These are phyloP conservation scores for Tulasnella sp. DNA, from an alignment of 768 basidiomycete genomes.

Conservation along the genomic window DNA sequence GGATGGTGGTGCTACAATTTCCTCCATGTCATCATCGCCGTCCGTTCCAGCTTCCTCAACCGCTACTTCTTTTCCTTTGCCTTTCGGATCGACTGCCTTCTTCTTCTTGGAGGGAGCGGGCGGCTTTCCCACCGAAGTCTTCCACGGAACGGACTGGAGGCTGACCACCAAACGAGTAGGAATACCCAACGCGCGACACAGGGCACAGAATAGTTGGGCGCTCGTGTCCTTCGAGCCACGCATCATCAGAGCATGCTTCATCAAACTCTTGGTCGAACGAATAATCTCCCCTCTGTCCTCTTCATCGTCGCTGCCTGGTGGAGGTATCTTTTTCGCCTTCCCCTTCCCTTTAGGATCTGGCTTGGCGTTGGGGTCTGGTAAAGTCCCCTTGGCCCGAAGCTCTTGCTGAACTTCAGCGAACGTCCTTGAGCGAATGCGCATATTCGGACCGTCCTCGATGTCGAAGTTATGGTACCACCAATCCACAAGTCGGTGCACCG, in stretches of 20 bases:
- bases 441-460: constrained; percentile 56
- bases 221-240: constrained; percentile 82
- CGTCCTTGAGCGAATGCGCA: constrained; percentile 73
- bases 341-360: constrained; percentile 41
- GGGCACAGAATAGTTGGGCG: constrained; percentile 87
- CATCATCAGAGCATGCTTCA: constrained; percentile 87
- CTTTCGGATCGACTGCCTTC: constrained; percentile 41
- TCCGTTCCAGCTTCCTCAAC: constrained; percentile 43
- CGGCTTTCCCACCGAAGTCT: constrained; percentile 56
- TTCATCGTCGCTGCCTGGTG: constrained; percentile 40
- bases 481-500: constrained; percentile 67
- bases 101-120: constrained; percentile 42
- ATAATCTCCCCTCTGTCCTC: constrained; percentile 63
- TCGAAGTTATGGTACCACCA: constrained; percentile 85
- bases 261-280: constrained; percentile 78
- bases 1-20: constrained; percentile 39
- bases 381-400: constrained; percentile 32
- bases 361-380: constrained; percentile 25
- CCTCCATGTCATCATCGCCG: constrained; percentile 49
- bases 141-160: constrained; percentile 91
- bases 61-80: constrained; percentile 40
- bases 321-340: constrained; percentile 44
- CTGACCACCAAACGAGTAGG: constrained; percentile 88
- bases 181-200: constrained; percentile 83
- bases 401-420: constrained; percentile 69